These are phyloP conservation scores for Cadophora luteo-olivacea DNA, from an alignment of 2,329 filamentous ascomycete species.

Conservation along the genomic window DNA sequence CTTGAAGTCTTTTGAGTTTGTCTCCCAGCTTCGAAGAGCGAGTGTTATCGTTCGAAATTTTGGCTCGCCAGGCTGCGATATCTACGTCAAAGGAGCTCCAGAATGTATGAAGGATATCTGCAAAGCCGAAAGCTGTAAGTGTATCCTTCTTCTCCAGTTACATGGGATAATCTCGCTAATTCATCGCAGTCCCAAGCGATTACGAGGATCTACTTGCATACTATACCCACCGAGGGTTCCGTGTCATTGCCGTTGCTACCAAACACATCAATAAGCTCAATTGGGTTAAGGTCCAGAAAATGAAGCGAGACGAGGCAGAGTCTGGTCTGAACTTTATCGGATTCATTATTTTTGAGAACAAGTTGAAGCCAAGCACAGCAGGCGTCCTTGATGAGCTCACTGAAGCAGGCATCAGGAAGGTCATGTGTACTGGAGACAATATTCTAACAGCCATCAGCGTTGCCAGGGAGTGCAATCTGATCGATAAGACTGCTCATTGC, in stretches of 20 bases:
- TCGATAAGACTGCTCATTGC: conserved; percentile 83
- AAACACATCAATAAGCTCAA: conserved; percentile 87
- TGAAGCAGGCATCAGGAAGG: conserved; percentile 81
- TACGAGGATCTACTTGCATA: conserved; percentile 88
- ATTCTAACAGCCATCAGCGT: conserved; percentile 97
- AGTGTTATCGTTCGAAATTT: conserved; percentile 93
- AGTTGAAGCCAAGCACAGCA: conserved; percentile 87
- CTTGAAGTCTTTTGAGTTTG: conserved; percentile 90
- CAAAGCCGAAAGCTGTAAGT: conserved; percentile 76
- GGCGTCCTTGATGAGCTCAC: conserved; percentile 82
- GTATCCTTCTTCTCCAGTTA: background rate
- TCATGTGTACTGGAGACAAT: conserved; percentile 99
- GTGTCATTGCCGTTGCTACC: conserved; percentile 93
- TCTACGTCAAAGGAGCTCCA: conserved; percentile 96
- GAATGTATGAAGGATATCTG: conserved; percentile 98
- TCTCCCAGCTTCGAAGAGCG: conserved; percentile 88
- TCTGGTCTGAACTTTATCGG: conserved; percentile 85
- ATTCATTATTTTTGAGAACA: conserved; percentile 99
- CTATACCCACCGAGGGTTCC: conserved; percentile 95
- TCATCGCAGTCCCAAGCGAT: conserved; percentile 73
- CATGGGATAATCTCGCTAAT: conserved; percentile 24
- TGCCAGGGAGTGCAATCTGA: conserved; percentile 84
- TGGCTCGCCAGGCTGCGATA: conserved; percentile 80
- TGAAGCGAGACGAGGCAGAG: conserved; percentile 87
- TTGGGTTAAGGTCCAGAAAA: conserved; percentile 94